Conservation (phyloP, 1,284 basidiomycete genomes). For the Inonotus obliquus region DNA sequence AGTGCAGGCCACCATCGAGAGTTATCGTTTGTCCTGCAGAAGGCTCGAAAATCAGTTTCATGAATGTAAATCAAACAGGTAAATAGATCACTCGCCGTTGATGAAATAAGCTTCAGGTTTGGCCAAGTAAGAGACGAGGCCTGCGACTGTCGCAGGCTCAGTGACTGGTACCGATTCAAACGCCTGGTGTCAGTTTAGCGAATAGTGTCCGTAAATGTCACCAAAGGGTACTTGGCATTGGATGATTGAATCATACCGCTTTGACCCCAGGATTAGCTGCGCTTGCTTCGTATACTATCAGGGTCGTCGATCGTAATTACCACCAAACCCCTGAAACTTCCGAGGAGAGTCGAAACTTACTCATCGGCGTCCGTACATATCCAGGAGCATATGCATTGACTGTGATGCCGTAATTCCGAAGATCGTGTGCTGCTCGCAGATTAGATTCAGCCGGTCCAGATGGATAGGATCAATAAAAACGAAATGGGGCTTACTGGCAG, state of each 20-base stretch:
- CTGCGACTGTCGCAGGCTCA: constrained; percentile 3
- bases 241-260: neutral
- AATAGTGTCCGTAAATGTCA: neutral
- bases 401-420: constrained; percentile 19
- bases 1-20: neutral
- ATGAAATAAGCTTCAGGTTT: constrained; percentile 13
- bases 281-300: neutral
- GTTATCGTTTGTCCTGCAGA: neutral
- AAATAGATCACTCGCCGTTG: neutral
- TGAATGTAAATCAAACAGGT: neutral
- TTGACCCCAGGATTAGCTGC: neutral
- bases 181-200: neutral
- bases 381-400: constrained; percentile 17
- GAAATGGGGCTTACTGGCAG: constrained; percentile 3
- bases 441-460: neutral
- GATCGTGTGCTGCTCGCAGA: constrained; percentile 14
- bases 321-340: neutral
- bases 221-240: neutral
- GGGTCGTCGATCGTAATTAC: neutral
- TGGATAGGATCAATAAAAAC: neutral
- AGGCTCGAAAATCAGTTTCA: neutral
- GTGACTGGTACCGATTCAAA: neutral
- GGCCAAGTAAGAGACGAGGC: constrained; percentile 8
- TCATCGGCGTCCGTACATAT: constrained; percentile 3
- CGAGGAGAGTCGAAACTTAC: neutral